These are phyloP conservation scores for Solanum clarkiae DNA, from an alignment of 257 asterid genomes.

Conservation along the genomic window DNA sequence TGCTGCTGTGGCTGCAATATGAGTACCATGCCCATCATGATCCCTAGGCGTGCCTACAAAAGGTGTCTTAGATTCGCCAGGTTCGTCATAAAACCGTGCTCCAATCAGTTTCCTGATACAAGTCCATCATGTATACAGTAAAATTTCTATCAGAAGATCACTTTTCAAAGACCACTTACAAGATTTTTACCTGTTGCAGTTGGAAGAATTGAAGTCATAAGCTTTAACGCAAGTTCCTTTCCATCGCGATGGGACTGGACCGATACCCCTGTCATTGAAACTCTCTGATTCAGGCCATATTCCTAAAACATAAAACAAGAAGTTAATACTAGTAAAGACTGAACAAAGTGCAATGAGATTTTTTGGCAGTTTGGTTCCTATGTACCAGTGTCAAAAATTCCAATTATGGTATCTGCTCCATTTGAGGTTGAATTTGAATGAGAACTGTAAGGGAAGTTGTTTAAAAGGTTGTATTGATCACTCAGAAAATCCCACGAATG, in stretches of 20 bases:
- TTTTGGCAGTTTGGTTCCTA: not conserved
- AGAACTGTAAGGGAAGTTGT: not conserved
- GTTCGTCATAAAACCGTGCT: slow-evolving; percentile 46
- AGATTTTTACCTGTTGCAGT: slow-evolving; percentile 41
- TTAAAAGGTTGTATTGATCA: not conserved
- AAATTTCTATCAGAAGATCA: no score
- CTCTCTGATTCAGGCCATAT: slow-evolving; percentile 87
- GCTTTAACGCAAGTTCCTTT: slow-evolving; percentile 68
- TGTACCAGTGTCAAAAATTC: not conserved
- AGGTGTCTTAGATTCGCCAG: not conserved
- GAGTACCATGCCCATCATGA: slow-evolving; percentile 69
- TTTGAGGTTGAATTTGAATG: not conserved
- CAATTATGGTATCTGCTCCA: not conserved
- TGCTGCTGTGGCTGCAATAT: slow-evolving; percentile 69
- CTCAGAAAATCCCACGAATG: slow-evolving; percentile 1
- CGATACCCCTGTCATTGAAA: slow-evolving; percentile 39
- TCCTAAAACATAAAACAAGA: slow-evolving; percentile 22
- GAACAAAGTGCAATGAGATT: not conserved
- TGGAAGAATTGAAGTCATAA: slow-evolving; percentile 29
- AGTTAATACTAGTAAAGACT: not conserved
- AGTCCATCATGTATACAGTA: not conserved
- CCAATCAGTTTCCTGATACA: slow-evolving; percentile 55
- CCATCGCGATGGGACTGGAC: slow-evolving; percentile 56
- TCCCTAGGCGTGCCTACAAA: slow-evolving; percentile 39
- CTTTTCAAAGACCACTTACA: no score